A percentile compares a stretch with the other conserved stretches of the same genome.
Evolutionary conservation across 345 rosid species (phyloP).

Genomic region (Arabis hirsuta): DNA sequence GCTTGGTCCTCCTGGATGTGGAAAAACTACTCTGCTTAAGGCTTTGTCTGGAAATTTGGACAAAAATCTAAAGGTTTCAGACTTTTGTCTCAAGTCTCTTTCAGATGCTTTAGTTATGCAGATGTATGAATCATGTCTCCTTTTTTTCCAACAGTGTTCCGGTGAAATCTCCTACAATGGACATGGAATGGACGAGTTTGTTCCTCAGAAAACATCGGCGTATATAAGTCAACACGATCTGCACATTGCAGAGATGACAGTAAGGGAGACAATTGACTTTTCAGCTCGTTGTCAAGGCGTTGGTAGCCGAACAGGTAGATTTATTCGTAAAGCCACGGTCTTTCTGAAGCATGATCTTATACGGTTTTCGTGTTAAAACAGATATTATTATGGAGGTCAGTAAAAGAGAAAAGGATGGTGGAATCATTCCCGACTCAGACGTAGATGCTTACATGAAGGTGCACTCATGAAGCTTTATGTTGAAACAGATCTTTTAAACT

Average conservation of each 20-base stretch:
- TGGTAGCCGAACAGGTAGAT: conserved; percentile 57
- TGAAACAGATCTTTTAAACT: neutral
- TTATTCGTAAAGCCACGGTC: conserved; percentile 12
- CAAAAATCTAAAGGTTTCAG: conserved; percentile 58
- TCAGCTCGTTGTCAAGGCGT: conserved; percentile 64
- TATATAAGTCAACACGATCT: conserved; percentile 60
- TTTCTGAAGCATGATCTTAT: neutral
- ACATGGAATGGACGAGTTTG: conserved; percentile 52
- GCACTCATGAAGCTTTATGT: conserved; percentile 7
- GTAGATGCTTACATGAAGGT: conserved; percentile 89
- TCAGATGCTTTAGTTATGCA: neutral
- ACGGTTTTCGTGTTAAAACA: conserved; percentile 29
- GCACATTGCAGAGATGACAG: conserved; percentile 64
- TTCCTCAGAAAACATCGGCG: conserved; percentile 62
- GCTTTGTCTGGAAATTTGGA: conserved; percentile 70
- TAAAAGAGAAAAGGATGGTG: conserved; percentile 78
- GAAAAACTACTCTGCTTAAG: conserved; percentile 66
- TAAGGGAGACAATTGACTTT: conserved; percentile 65
- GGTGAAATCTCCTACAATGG: conserved; percentile 58
- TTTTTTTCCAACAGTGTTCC: conserved; percentile 39
- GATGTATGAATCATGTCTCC: neutral
- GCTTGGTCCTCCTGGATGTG: conserved; percentile 90
- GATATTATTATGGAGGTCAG: conserved; percentile 72
- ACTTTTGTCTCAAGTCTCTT: neutral
- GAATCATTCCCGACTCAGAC: conserved; percentile 85